Evolutionary conservation across 1,139 yeast species (phyloP).

Genomic region (Magnusiomyces suaveolens): DNA sequence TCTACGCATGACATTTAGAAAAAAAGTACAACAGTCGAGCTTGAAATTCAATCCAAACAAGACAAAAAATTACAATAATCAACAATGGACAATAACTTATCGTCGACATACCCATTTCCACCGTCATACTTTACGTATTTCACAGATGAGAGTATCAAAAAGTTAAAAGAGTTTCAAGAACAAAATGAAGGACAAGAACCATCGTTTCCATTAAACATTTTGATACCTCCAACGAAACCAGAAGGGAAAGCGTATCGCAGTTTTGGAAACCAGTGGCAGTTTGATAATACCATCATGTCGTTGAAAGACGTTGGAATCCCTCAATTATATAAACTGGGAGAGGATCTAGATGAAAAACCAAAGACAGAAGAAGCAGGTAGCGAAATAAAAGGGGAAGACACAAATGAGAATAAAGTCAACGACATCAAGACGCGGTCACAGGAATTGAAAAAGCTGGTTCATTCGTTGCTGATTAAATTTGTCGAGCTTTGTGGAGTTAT

Average conservation of each 20-base stretch:
- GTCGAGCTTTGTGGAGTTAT: slow-evolving; percentile 68
- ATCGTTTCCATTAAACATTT: slow-evolving; percentile 37
- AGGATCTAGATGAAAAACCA: slow-evolving; percentile 7
- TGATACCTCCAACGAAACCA: slow-evolving; percentile 62
- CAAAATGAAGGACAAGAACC: not conserved
- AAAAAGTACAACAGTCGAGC: too few relatives aligned
- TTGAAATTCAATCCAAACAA: too few relatives aligned
- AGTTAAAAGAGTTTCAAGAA: slow-evolving; percentile 28
- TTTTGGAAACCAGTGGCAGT: slow-evolving; percentile 75
- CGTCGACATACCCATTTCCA: slow-evolving; percentile 55
- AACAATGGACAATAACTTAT: not conserved
- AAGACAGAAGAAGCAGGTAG: slow-evolving; percentile 14
- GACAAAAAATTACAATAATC: too few relatives aligned
- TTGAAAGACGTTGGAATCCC: slow-evolving; percentile 58
- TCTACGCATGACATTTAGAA: not conserved
- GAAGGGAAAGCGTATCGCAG: slow-evolving; percentile 51
- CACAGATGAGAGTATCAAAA: slow-evolving; percentile 48
- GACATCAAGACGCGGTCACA: slow-evolving; percentile 18
- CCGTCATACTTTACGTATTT: slow-evolving; percentile 66
- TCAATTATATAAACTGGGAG: slow-evolving; percentile 44
- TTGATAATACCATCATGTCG: slow-evolving; percentile 59
- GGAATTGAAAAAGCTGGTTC: slow-evolving; percentile 60
- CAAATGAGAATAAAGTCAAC: not conserved
- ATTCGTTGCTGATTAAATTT: slow-evolving; percentile 60
- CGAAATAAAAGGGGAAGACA: slow-evolving; percentile 6